Conservation (phyloP, 164 flowering plant species). For the Vitis rotundifolia region DNA sequence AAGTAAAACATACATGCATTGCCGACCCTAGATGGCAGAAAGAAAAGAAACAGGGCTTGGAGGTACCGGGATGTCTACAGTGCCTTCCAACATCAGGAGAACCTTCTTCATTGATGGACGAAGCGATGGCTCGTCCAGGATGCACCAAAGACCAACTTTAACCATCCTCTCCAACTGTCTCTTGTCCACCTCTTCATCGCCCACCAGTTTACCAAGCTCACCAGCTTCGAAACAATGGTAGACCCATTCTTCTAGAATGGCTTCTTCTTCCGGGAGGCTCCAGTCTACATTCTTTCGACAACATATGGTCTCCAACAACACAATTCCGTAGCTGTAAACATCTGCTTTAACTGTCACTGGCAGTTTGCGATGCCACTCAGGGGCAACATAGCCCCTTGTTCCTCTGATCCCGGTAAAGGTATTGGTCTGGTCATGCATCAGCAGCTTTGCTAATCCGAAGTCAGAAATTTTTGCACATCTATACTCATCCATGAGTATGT, state of each 20-base stretch:
- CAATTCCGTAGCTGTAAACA: slow-evolving; percentile 14
- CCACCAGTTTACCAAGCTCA: slow-evolving; percentile 12
- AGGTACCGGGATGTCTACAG: slow-evolving; percentile 18
- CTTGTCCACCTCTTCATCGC: slow-evolving; percentile 16
- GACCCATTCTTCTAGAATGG: slow-evolving; percentile 7
- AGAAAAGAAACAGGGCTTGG: slow-evolving; percentile 10
- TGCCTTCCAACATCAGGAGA: slow-evolving; percentile 22
- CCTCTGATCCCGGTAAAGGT: background rate
- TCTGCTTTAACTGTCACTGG: slow-evolving; percentile 9
- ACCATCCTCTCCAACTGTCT: slow-evolving; percentile 18
- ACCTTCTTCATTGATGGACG: slow-evolving; percentile 32
- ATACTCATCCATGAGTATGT: slow-evolving; percentile 13
- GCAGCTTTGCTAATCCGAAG: slow-evolving; percentile 13
- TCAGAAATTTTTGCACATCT: slow-evolving; percentile 15
- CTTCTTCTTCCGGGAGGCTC: background rate
- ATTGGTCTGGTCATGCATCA: slow-evolving; percentile 8
- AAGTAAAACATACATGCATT: too few species aligned
- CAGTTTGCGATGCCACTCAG: slow-evolving; percentile 7
- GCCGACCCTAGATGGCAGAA: background rate
- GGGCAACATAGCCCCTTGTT: slow-evolving; percentile 9
- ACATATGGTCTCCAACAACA: slow-evolving; percentile 13
- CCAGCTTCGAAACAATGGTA: slow-evolving; percentile 7
- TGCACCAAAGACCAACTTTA: slow-evolving; percentile 24
- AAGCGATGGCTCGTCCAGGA: slow-evolving; percentile 21
- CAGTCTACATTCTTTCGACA: slow-evolving; percentile 2